A percentile compares a stretch with the other conserved stretches of the same genome.
phyloP scores from a whole-genome alignment of 2,329 filamentous ascomycete genomes.

The Colletotrichum horii region DNA sequence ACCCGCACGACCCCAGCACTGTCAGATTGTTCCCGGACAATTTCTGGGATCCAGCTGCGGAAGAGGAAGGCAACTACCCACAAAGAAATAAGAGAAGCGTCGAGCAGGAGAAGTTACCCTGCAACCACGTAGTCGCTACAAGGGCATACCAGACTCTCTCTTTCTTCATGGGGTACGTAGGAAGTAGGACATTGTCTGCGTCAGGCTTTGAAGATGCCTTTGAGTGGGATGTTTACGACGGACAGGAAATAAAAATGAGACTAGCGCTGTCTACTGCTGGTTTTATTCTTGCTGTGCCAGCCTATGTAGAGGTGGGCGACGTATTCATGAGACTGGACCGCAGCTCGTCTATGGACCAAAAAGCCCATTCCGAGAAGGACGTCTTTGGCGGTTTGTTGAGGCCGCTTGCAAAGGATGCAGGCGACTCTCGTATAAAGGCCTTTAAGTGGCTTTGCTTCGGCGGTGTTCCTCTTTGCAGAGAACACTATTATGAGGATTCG shows the following conservation, averaged over 20 bases:
- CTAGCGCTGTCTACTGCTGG: not conserved
- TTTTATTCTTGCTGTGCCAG: not conserved
- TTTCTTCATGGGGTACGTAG: not conserved
- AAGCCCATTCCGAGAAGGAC: too few species aligned
- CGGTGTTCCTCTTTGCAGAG: not conserved
- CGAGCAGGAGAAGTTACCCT: too few species aligned
- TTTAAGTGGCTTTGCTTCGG: not conserved
- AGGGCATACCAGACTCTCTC: not conserved
- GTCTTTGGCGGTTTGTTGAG: not conserved
- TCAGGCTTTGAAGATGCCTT: accelerated
- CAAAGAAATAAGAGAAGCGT: too few species aligned
- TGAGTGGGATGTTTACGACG: not conserved
- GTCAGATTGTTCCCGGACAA: too few species aligned
- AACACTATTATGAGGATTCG: too few species aligned
- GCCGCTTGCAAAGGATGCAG: not conserved
- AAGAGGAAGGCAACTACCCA: accelerated
- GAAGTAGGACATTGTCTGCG: not conserved
- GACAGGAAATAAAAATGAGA: not conserved
- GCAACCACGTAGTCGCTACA: too few species aligned
- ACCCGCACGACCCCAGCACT: too few species aligned
- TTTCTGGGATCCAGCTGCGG: too few species aligned
- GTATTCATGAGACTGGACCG: not conserved
- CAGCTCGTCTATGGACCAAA: too few species aligned
- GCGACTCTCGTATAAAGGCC: accelerated
- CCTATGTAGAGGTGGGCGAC: not conserved